These are phyloP conservation scores for Wickerhamomyces alni DNA, from an alignment of 805 yeast genomes.

Conservation along the genomic window DNA sequence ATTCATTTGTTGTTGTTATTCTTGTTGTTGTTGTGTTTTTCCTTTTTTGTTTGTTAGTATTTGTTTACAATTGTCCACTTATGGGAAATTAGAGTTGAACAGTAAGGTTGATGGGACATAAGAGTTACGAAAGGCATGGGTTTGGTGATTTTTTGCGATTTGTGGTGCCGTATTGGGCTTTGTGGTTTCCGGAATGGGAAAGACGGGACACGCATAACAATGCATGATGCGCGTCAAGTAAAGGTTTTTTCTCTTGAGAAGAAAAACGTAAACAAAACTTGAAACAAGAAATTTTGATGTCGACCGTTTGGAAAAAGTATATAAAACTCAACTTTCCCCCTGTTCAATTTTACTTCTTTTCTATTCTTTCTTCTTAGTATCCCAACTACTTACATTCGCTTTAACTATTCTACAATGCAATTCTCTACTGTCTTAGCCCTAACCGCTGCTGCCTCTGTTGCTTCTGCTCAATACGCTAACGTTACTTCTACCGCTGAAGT, in stretches of 20 bases:
- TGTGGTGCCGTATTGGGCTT: no score
- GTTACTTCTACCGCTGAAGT: slow-evolving; percentile 24
- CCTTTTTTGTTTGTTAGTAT: no score
- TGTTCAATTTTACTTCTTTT: not conserved
- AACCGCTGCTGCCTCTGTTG: slow-evolving; percentile 23
- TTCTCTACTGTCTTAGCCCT: slow-evolving; percentile 26
- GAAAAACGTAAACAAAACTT: not conserved
- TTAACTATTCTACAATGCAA: slow-evolving; percentile 25
- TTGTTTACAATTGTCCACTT: no score
- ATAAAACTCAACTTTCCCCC: slow-evolving; percentile 7
- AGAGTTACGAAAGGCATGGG: no score
- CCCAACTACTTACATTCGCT: slow-evolving; percentile 25
- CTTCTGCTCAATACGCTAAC: slow-evolving; percentile 23
- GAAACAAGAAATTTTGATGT: not conserved
- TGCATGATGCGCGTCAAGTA: no score
- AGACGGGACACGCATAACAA: no score
- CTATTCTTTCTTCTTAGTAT: slow-evolving; percentile 20
- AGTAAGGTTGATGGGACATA: no score
- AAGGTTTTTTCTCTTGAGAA: not conserved
- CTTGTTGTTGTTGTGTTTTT: no score
- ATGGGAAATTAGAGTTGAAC: no score
- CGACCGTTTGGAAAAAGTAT: slow-evolving; percentile 8
- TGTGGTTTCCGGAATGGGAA: no score
- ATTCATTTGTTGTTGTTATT: no score
- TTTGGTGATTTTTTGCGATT: no score